These are phyloP conservation scores for Corylus heterophylla DNA, from an alignment of 306 rosid genomes.

Conservation along the genomic window DNA sequence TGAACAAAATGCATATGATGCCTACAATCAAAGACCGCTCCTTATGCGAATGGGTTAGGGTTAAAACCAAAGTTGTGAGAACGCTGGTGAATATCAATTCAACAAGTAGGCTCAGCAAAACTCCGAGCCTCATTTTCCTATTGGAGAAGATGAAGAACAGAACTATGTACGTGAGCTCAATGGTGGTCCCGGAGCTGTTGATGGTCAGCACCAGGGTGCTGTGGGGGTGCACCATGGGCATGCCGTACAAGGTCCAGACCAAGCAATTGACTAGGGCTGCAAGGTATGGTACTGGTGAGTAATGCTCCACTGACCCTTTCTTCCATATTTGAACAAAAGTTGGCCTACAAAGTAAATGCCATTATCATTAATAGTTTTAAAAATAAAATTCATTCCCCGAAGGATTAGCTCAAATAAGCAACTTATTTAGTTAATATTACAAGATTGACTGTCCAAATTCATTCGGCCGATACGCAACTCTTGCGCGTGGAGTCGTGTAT, in stretches of 20 bases:
- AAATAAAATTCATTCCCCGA: too few species aligned
- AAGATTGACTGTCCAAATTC: too few species aligned
- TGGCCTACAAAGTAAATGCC: slow-evolving; percentile 39
- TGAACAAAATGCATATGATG: slow-evolving; percentile 53
- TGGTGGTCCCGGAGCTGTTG: slow-evolving; percentile 54
- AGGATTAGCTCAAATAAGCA: too few species aligned
- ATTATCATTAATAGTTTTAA: background rate
- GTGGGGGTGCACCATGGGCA: slow-evolving; percentile 72
- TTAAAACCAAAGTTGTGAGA: slow-evolving; percentile 44
- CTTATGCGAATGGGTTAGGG: slow-evolving; percentile 33
- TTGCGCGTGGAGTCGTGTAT: too few species aligned
- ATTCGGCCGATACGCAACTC: too few species aligned
- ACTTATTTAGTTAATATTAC: too few species aligned
- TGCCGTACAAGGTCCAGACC: slow-evolving; percentile 81
- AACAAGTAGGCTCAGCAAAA: slow-evolving; percentile 29
- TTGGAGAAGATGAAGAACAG: slow-evolving; percentile 64
- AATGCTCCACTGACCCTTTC: slow-evolving; percentile 75
- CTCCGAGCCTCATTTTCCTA: slow-evolving; percentile 57
- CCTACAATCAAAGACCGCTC: slow-evolving; percentile 69
- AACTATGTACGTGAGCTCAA: slow-evolving; percentile 59
- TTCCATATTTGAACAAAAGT: slow-evolving; percentile 74
- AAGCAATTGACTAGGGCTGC: slow-evolving; percentile 78
- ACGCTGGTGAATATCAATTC: slow-evolving; percentile 48
- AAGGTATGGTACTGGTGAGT: slow-evolving; percentile 74
- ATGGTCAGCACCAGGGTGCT: slow-evolving; percentile 70